A percentile compares a stretch with the other conserved stretches of the same genome.
These are phyloP conservation scores for Ormosia semicastrata DNA, from an alignment of 306 rosid species.

Conservation along the genomic window DNA sequence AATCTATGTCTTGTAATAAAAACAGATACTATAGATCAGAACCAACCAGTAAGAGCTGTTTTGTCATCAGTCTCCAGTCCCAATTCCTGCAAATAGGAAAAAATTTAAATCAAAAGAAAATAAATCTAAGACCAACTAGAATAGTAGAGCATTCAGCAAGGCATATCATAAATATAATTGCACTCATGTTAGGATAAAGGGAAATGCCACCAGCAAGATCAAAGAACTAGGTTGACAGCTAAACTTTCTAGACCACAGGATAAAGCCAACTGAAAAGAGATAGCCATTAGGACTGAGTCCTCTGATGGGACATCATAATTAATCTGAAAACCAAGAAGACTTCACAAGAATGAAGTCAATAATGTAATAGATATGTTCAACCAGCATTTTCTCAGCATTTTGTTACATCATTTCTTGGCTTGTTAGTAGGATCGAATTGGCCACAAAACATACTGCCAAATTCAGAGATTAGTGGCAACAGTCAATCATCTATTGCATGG, in stretches of 20 bases:
- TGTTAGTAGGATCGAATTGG: background rate
- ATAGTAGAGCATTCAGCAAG: conserved; percentile 7
- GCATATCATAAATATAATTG: background rate
- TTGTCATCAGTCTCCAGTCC: conserved; percentile 99
- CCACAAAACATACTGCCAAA: background rate
- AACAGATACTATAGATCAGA: conserved; percentile 24
- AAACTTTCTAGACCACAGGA: conserved; percentile 11
- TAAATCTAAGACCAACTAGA: background rate
- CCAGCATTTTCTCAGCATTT: conserved; percentile 10
- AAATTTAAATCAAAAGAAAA: conserved; percentile 27
- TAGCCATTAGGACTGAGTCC: background rate
- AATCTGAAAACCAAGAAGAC: background rate
- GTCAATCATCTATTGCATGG: background rate
- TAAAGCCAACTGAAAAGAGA: background rate
- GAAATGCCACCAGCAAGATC: conserved; percentile 20
- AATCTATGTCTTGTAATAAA: background rate
- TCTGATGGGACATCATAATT: background rate
- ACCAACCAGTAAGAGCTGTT: conserved; percentile 95
- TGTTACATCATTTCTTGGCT: background rate
- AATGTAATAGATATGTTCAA: background rate
- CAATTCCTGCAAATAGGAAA: conserved; percentile 64
- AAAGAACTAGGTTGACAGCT: background rate
- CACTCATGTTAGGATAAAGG: background rate
- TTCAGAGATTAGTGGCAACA: background rate
- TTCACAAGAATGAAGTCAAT: background rate